phyloP scores from a whole-genome alignment of 352 stramenopile genomes.

The Phytophthora idaei region DNA sequence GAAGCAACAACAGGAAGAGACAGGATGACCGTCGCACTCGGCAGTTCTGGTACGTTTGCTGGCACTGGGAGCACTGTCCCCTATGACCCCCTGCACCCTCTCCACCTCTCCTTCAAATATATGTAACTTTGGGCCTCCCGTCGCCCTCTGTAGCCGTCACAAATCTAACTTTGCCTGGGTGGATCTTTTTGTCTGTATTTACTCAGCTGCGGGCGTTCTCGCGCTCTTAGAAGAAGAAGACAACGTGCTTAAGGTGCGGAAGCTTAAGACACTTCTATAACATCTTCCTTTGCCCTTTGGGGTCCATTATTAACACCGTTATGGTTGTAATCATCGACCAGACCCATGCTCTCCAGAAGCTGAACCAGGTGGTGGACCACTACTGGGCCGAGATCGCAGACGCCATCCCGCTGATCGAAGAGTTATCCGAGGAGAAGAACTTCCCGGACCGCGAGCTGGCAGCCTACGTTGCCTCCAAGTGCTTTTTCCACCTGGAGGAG shows the following conservation, averaged over 20 bases:
- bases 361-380: constrained; percentile 92
- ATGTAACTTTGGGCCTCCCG: constrained; percentile 9
- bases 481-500: constrained; percentile 99
- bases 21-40: constrained; percentile 53
- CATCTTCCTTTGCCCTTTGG: neutral
- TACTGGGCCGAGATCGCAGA: constrained; percentile 95
- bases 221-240: constrained; percentile 93
- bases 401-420: constrained; percentile 92
- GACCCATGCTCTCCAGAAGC: constrained; percentile 91
- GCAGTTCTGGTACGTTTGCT: constrained; percentile 63
- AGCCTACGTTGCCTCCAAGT: constrained; percentile 92
- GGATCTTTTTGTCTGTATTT: constrained; percentile 40
- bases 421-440: constrained; percentile 92
- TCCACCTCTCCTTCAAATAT: constrained; percentile 4
- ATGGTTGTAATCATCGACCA: constrained; percentile 29
- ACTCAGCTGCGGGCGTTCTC: constrained; percentile 84
- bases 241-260: constrained; percentile 81
- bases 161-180: constrained; percentile 39
- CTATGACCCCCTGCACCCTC: neutral
- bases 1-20: constrained; percentile 41
- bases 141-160: constrained; percentile 2
- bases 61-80: neutral
- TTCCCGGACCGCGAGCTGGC: constrained; percentile 92
- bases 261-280: neutral
- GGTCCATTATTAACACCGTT: constrained; percentile 10